Conservation (phyloP, 495 filamentous ascomycete genomes). For the Neurospora cerealis region DNA sequence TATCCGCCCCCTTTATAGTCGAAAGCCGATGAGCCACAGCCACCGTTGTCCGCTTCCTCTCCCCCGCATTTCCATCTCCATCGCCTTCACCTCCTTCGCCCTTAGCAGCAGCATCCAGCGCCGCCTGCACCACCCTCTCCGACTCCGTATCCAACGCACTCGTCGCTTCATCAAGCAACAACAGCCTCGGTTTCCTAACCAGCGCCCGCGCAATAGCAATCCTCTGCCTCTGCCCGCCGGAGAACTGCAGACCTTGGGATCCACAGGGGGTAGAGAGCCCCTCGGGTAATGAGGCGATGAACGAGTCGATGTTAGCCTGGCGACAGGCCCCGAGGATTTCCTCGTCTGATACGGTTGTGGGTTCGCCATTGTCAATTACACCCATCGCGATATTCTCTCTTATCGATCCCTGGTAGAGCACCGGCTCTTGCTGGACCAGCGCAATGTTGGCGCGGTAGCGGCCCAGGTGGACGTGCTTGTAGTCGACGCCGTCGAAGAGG, state of each 20-base stretch:
- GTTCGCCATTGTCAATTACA: conserved; percentile 9
- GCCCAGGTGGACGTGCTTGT: conserved; percentile 26
- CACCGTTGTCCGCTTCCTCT: conserved; percentile 48
- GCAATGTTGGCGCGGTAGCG: conserved; percentile 39
- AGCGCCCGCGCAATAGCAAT: conserved; percentile 68
- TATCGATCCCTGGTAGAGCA: conserved; percentile 44
- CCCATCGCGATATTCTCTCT: conserved; percentile 49
- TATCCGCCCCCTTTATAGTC: conserved; percentile 43
- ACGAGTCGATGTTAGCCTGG: conserved; percentile 51
- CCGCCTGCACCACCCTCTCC: conserved; percentile 60
- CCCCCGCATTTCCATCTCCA: not conserved
- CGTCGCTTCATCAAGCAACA: conserved; percentile 74
- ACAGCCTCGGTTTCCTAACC: conserved; percentile 54
- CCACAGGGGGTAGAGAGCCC: conserved; percentile 50
- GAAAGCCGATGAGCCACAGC: conserved; percentile 57
- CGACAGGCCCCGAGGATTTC: conserved; percentile 45
- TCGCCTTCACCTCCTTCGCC: conserved; percentile 18
- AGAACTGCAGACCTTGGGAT: conserved; percentile 50
- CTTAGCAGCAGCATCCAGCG: conserved; percentile 49
- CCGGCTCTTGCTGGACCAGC: conserved; percentile 48
- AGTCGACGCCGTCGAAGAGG: conserved; percentile 33
- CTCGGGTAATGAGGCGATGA: conserved; percentile 49
- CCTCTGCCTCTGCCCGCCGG: conserved; percentile 68
- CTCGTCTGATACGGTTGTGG: conserved; percentile 25
- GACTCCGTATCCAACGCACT: conserved; percentile 63